phyloP scores from a whole-genome alignment of 441 rosid genomes.

The Corymbia calophylla region DNA sequence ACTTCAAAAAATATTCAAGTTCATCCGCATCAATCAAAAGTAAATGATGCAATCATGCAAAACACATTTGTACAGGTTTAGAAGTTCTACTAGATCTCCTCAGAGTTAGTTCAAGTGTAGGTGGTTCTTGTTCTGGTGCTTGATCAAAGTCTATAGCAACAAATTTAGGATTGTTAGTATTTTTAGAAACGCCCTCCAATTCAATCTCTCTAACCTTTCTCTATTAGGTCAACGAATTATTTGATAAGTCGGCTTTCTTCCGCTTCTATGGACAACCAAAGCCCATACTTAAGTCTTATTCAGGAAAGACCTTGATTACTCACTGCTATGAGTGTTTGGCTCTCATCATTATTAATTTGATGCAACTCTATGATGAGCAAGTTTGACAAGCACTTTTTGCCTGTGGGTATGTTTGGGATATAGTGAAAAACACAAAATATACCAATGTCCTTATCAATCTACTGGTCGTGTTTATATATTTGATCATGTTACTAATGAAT shows the following conservation, averaged over 20 bases:
- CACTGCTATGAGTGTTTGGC: not conserved
- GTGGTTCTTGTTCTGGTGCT: too few relatives aligned
- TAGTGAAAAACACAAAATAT: not conserved
- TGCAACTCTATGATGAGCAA: not conserved
- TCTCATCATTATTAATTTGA: not conserved
- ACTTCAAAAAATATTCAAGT: not conserved
- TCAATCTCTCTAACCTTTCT: too few relatives aligned
- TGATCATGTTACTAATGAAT: not conserved
- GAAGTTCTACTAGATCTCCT: not conserved
- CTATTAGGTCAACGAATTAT: too few relatives aligned
- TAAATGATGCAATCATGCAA: not conserved
- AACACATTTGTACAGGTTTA: not conserved
- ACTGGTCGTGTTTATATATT: not conserved
- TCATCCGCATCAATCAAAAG: not conserved
- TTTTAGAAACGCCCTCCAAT: too few relatives aligned
- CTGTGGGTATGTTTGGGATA: not conserved
- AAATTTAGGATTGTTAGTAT: too few relatives aligned
- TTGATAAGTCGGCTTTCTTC: not conserved
- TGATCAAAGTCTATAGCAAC: too few relatives aligned
- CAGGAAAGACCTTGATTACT: not conserved
- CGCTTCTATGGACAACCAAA: not conserved
- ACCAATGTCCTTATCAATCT: not conserved
- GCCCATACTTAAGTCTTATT: not conserved
- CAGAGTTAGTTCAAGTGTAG: not conserved
- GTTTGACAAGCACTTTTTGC: not conserved